phyloP scores from a whole-genome alignment of 345 rosid genomes.

The Anacardium occidentale region DNA sequence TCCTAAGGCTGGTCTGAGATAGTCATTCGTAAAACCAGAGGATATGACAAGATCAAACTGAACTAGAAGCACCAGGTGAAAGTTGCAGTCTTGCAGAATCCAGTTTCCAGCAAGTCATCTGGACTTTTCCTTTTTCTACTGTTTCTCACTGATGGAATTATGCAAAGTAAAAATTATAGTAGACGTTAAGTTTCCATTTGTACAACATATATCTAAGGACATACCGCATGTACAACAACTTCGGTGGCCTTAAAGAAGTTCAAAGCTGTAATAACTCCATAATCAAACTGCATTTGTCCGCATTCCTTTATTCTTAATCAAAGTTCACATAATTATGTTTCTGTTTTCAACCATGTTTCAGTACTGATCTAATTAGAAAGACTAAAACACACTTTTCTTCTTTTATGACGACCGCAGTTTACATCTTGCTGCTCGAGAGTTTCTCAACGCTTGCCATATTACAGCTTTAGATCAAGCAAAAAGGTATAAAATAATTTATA shows the following conservation, averaged over 20 bases:
- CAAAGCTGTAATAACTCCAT: not conserved
- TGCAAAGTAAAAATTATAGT: not conserved
- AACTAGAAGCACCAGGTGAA: not conserved
- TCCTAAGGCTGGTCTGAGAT: not conserved
- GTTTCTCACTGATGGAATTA: not conserved
- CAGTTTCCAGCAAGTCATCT: not conserved
- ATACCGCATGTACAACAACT: too few relatives aligned
- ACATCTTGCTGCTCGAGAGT: not conserved
- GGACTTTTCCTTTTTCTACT: not conserved
- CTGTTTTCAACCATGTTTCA: not conserved
- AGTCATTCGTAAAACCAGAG: constrained; percentile 2
- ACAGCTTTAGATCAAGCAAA: not conserved
- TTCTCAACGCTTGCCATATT: not conserved
- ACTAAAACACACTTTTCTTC: not conserved
- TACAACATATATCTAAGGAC: not conserved
- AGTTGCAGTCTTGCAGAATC: not conserved
- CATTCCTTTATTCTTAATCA: not conserved
- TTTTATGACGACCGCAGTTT: not conserved
- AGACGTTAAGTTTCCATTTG: not conserved
- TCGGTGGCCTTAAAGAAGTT: not conserved
- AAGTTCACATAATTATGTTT: not conserved
- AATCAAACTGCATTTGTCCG: not conserved
- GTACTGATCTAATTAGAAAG: not conserved
- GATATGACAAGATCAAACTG: constrained; percentile 7
- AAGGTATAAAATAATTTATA: not conserved